Evolutionary conservation across 192 early-diverging fungal species (phyloP).

Genomic region (Geranomyces variabilis): DNA sequence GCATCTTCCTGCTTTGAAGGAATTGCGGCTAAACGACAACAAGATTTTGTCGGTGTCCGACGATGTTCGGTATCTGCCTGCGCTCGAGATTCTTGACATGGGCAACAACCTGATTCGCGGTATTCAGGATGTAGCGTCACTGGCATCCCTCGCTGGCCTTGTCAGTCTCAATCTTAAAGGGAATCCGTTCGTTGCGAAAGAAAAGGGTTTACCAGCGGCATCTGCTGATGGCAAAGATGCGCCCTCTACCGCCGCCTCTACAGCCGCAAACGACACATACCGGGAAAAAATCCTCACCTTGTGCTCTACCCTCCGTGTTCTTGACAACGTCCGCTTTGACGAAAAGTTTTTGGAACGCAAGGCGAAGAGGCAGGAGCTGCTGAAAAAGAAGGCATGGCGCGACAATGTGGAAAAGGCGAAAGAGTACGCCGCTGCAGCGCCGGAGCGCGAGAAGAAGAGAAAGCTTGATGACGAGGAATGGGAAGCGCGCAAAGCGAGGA

Average conservation of each 20-base stretch:
- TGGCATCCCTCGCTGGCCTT: background rate
- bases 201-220: slow-evolving; percentile 35
- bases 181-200: slow-evolving; percentile 60
- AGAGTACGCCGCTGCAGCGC: background rate
- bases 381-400: slow-evolving; percentile 27
- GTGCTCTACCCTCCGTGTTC: slow-evolving; percentile 65
- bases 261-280: background rate
- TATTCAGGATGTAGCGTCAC: slow-evolving; percentile 25
- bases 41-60: slow-evolving; percentile 66
- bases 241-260: too few relatives aligned
- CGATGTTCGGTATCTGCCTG: slow-evolving; percentile 39
- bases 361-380: slow-evolving; percentile 60
- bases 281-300: slow-evolving; percentile 54
- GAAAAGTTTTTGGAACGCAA: slow-evolving; percentile 67
- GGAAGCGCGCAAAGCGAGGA: background rate
- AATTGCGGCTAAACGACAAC: slow-evolving; percentile 79
- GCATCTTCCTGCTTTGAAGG: slow-evolving; percentile 54
- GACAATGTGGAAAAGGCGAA: background rate
- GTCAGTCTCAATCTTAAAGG: slow-evolving; percentile 53
- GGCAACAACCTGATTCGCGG: slow-evolving; percentile 66
- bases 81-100: slow-evolving; percentile 74
- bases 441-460: background rate
- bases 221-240: background rate
- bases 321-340: slow-evolving; percentile 80
- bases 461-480: background rate